phyloP scores from a whole-genome alignment of 2,329 filamentous ascomycete genomes.

The Neocucurbitaria cava region DNA sequence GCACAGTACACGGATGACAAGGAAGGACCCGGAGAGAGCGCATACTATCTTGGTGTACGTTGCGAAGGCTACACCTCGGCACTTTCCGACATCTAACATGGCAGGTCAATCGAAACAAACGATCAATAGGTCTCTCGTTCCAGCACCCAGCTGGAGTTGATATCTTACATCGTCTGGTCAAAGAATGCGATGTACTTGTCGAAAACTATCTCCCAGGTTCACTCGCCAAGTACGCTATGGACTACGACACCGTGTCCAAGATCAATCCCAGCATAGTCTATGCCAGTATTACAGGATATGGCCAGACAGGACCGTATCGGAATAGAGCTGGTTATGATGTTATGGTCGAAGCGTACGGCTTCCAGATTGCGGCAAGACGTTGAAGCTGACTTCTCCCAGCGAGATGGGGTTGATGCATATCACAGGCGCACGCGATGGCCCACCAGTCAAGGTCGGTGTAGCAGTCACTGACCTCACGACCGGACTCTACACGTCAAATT shows the following conservation, averaged over 20 bases:
- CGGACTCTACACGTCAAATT: constrained; percentile 92
- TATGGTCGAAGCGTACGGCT: constrained; percentile 84
- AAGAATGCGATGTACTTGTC: constrained; percentile 88
- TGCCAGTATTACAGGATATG: constrained; percentile 95
- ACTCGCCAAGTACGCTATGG: constrained; percentile 88
- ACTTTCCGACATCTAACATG: background rate
- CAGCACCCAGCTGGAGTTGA: constrained; percentile 82
- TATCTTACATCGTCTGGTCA: constrained; percentile 83
- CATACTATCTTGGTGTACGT: constrained; percentile 87
- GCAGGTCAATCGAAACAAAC: constrained; percentile 96
- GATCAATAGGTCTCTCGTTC: constrained; percentile 90
- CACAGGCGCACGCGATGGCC: constrained; percentile 84
- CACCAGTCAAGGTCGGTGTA: constrained; percentile 95
- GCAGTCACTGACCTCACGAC: constrained; percentile 97
- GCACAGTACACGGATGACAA: constrained; percentile 72
- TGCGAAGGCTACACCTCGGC: background rate
- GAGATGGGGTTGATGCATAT: constrained; percentile 99
- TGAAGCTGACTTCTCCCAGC: constrained; percentile 35
- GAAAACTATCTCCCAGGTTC: constrained; percentile 95
- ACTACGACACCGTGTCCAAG: constrained; percentile 79
- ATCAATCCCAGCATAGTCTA: constrained; percentile 92
- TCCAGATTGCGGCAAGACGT: background rate
- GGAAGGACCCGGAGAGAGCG: constrained; percentile 82
- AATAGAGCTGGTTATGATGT: constrained; percentile 94
- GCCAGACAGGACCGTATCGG: constrained; percentile 90